A percentile compares a stretch with the other conserved stretches of the same genome.
Evolutionary conservation across 202 grass and related monocot species (phyloP).

Genomic region (Hordeum pubiflorum): DNA sequence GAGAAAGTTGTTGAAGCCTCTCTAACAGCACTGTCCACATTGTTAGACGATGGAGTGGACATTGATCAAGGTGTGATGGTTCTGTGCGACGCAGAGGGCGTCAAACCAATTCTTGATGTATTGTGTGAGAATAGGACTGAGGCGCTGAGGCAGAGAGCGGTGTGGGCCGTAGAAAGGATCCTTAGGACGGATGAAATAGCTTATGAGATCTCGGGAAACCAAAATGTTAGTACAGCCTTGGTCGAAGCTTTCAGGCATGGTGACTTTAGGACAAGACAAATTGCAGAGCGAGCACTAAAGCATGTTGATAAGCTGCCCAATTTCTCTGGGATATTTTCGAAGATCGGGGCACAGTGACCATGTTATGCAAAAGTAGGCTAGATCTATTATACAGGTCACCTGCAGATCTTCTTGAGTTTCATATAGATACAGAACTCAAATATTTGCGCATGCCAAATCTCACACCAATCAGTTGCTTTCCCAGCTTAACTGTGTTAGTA

Average conservation of each 20-base stretch:
- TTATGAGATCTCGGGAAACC: slow-evolving; percentile 74
- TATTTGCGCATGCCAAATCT: slow-evolving; percentile 4
- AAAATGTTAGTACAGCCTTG: slow-evolving; percentile 83
- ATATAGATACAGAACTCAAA: not conserved
- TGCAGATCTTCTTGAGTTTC: not conserved
- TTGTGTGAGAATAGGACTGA: slow-evolving; percentile 62
- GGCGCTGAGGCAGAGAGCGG: slow-evolving; percentile 49
- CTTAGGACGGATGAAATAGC: slow-evolving; percentile 71
- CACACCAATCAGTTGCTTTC: not conserved
- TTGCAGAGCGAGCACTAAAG: slow-evolving; percentile 79
- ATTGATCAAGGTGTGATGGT: slow-evolving; percentile 72
- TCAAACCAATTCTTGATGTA: slow-evolving; percentile 65
- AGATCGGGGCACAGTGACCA: slow-evolving; percentile 56
- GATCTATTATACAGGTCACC: slow-evolving; percentile 24
- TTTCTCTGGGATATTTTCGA: slow-evolving; percentile 92
- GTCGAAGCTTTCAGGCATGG: slow-evolving; percentile 94
- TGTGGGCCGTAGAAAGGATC: slow-evolving; percentile 95
- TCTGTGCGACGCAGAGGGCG: slow-evolving; percentile 63
- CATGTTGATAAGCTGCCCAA: slow-evolving; percentile 95
- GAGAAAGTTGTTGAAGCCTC: slow-evolving; percentile 86
- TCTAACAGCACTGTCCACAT: slow-evolving; percentile 67
- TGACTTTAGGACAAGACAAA: slow-evolving; percentile 80
- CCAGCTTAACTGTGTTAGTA: not conserved
- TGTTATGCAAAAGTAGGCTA: slow-evolving; percentile 20
- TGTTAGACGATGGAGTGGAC: slow-evolving; percentile 84